Percentiles rank a stretch among this genome's conserved stretches.
Evolutionary conservation across 75 land plant species (phyloP).

Genomic region (Pinus tabuliformis): DNA sequence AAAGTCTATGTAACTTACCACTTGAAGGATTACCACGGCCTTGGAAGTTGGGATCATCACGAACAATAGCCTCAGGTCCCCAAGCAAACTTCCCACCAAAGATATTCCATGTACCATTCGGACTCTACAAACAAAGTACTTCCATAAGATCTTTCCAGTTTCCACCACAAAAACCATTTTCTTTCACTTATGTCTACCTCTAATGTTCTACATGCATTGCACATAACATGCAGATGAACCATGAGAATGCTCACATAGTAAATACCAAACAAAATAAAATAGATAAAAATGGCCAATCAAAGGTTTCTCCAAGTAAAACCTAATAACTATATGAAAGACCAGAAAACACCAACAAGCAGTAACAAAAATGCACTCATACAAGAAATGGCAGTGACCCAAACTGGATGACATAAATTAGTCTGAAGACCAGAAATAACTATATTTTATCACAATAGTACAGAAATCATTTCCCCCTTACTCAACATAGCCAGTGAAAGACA

Average conservation of each 20-base stretch:
- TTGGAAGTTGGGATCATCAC: slow-evolving; percentile 85
- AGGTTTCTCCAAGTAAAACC: background rate
- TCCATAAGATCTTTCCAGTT: background rate
- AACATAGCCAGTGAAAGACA: background rate
- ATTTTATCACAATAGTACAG: background rate
- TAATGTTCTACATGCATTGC: background rate
- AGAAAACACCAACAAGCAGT: background rate
- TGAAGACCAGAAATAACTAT: background rate
- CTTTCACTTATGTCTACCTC: background rate
- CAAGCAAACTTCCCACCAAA: slow-evolving; percentile 78
- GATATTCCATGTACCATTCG: slow-evolving; percentile 79
- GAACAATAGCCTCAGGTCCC: slow-evolving; percentile 78
- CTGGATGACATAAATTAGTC: background rate
- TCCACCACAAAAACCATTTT: background rate
- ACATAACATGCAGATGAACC: background rate
- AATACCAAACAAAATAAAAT: background rate
- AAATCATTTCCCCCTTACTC: background rate
- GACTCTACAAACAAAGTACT: slow-evolving; percentile 33
- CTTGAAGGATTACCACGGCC: slow-evolving; percentile 77
- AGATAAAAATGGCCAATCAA: background rate
- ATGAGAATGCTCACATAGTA: background rate
- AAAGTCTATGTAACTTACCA: slow-evolving; percentile 36
- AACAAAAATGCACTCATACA: background rate
- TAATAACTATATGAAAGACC: background rate
- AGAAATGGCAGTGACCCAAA: background rate